These are phyloP conservation scores for Schoenoplectus tabernaemontani DNA, from an alignment of 202 grass and related monocot genomes.

Conservation along the genomic window DNA sequence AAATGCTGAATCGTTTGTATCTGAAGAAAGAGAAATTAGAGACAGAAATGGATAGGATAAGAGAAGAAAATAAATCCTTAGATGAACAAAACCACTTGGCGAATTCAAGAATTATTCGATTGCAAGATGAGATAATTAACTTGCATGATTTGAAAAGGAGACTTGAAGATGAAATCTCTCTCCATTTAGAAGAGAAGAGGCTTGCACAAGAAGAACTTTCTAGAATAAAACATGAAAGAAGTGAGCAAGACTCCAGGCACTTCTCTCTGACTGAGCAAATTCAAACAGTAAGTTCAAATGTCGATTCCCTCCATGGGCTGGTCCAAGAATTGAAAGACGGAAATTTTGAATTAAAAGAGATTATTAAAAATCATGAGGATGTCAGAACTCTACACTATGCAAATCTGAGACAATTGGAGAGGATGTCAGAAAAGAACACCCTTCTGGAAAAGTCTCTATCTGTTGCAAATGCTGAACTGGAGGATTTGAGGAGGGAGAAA, in stretches of 20 bases:
- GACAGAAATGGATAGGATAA: conserved; percentile 54
- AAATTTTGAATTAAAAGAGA: conserved; percentile 74
- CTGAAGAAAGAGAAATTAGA: conserved; percentile 58
- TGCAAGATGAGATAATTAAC: conserved; percentile 88
- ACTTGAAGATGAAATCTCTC: conserved; percentile 63
- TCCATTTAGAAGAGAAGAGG: conserved; percentile 65
- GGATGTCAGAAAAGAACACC: conserved; percentile 57
- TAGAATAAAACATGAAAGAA: conserved; percentile 55
- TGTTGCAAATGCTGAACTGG: conserved; percentile 47
- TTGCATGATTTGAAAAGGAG: conserved; percentile 52
- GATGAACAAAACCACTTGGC: conserved; percentile 67
- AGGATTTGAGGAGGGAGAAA: conserved; percentile 44
- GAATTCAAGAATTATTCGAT: conserved; percentile 47
- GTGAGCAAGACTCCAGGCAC: conserved; percentile 57
- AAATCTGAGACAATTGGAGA: conserved; percentile 64
- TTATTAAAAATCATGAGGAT: conserved; percentile 59
- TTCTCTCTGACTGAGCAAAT: conserved; percentile 65
- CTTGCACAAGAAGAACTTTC: conserved; percentile 59
- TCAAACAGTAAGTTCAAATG: conserved; percentile 64
- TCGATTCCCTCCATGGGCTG: conserved; percentile 68
- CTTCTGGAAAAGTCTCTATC: conserved; percentile 54
- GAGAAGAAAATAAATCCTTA: conserved; percentile 59
- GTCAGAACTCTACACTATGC: conserved; percentile 48
- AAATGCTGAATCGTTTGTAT: conserved; percentile 49
- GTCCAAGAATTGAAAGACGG: conserved; percentile 59